Percentiles rank a stretch among this genome's conserved stretches.
phyloP scores from a whole-genome alignment of 2,329 filamentous ascomycete genomes.

The Talaromyces amestolkiae region DNA sequence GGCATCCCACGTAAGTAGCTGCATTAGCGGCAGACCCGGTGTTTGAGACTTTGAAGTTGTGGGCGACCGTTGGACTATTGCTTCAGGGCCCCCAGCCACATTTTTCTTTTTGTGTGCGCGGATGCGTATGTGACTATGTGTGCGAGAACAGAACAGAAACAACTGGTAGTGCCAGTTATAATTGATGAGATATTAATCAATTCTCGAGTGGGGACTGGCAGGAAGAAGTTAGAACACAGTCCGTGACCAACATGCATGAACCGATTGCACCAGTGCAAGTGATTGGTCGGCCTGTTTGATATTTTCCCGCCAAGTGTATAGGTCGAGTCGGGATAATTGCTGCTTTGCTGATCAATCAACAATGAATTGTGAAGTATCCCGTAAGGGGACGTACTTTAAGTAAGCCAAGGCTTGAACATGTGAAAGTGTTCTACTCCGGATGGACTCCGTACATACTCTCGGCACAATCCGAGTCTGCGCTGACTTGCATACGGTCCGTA shows the following conservation, averaged over 20 bases:
- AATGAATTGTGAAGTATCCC: not conserved
- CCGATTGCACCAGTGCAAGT: not conserved
- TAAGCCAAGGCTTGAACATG: no score
- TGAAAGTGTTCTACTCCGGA: not conserved
- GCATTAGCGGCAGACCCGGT: slow-evolving; percentile 8
- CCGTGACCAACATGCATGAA: slow-evolving; percentile 2
- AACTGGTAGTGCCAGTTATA: not conserved
- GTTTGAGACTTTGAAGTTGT: not conserved
- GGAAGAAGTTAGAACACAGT: not conserved
- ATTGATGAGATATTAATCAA: not conserved
- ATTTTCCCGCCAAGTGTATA: not conserved
- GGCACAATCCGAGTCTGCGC: not conserved
- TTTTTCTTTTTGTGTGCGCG: not conserved
- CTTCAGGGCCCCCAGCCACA: not conserved
- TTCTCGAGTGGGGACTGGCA: not conserved
- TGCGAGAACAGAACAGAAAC: not conserved
- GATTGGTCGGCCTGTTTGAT: not conserved
- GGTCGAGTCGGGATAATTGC: not conserved
- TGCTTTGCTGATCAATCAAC: slow-evolving; percentile 2
- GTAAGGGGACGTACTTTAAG: not conserved
- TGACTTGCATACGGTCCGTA: not conserved
- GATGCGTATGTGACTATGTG: not conserved
- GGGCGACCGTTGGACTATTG: slow-evolving; percentile 7
- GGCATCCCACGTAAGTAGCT: not conserved
- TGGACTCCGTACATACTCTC: not conserved